Base-by-base conservation (phyloP, 2,329 filamentous ascomycete genomes). In the Diplodia corticola region DNA sequence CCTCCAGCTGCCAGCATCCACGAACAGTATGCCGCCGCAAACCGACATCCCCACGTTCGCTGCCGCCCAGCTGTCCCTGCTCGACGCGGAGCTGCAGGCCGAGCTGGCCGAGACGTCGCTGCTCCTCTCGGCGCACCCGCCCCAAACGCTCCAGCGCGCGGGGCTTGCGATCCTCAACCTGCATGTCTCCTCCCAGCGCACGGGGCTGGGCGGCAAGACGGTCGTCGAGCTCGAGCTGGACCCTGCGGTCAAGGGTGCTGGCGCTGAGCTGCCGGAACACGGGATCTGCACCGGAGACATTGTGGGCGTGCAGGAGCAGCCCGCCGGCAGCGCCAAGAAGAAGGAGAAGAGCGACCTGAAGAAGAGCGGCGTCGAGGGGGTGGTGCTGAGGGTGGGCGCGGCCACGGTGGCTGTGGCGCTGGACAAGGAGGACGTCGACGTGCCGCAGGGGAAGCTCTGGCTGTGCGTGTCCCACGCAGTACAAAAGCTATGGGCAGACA, bases 161-260 rank as follows among this genome's bases (percentile, higher is more conserved):
- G 92, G 92, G n/a, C 84, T 92, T 48, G 92, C 92, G 35, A 83
- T 95, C 71, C 87, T 88, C 17, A 94, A 93, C 77, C 86, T 98
- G 9, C 81, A 86, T 35, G 81, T 96, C 37, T 82, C 85, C 12
- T 89, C 90, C 20, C 91, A 91, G 74, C 89, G 93, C 33, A 99
- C 95, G 0, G 95, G 95, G 0, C 83, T 97, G 44, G 95, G 93
- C 17, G 95, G 95, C n/a, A 91, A 92, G 69, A 92, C 91, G 0
- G 90, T 99, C 1, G 81, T 97, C 3, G 93, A 97, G 76, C 87
- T 99, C 5, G 82, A 80, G 17, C 82, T 87, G 0, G 94, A 97
- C 73, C 80, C 86, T n/a, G 91, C 92, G 0, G 85, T 89, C 1
- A 83, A 85, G 4, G 77, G 75, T 51, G 76, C 74, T 22, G 76